phyloP scores from a whole-genome alignment of 495 filamentous ascomycete species.

The Penicillium argentinense region DNA sequence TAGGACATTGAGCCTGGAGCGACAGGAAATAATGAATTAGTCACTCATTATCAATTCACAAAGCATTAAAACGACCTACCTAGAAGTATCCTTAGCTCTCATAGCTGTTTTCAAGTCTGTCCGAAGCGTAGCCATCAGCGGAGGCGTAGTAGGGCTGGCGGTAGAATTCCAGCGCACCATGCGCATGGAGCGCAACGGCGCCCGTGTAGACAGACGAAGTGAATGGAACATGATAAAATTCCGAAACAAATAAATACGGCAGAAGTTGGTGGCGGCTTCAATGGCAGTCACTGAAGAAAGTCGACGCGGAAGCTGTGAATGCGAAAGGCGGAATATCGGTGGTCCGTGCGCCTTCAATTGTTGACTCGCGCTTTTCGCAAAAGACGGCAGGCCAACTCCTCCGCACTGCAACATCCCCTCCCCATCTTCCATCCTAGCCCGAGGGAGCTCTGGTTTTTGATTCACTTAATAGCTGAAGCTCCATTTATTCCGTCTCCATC shows the following conservation, averaged over 20 bases:
- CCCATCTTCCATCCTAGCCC: conserved; percentile 3
- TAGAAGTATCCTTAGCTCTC: conserved; percentile 57
- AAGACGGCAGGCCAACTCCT: too few relatives aligned
- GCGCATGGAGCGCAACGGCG: conserved; percentile 18
- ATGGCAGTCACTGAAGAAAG: not conserved
- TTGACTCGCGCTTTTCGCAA: conserved; percentile 31
- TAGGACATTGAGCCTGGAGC: conserved; percentile 53
- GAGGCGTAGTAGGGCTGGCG: conserved; percentile 39
- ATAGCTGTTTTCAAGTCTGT: conserved; percentile 61
- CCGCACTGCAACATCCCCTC: conserved; percentile 17
- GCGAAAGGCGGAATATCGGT: conserved; percentile 27
- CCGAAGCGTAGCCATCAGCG: conserved; percentile 52
- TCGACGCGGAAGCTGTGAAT: not conserved
- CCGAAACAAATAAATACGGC: not conserved
- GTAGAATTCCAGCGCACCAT: conserved; percentile 45
- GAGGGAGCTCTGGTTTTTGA: not conserved
- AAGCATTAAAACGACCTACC: conserved; percentile 28
- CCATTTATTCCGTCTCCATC: conserved; percentile 20
- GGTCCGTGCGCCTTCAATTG: conserved; percentile 29
- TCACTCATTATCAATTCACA: conserved; percentile 1
- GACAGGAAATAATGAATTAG: not conserved
- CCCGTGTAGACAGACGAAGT: conserved; percentile 25
- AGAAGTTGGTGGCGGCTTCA: not conserved
- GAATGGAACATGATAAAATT: conserved; percentile 1
- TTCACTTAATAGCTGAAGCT: conserved; percentile 13